phyloP scores from a whole-genome alignment of 2,329 filamentous ascomycete species.

The Geosmithia putterillii region DNA sequence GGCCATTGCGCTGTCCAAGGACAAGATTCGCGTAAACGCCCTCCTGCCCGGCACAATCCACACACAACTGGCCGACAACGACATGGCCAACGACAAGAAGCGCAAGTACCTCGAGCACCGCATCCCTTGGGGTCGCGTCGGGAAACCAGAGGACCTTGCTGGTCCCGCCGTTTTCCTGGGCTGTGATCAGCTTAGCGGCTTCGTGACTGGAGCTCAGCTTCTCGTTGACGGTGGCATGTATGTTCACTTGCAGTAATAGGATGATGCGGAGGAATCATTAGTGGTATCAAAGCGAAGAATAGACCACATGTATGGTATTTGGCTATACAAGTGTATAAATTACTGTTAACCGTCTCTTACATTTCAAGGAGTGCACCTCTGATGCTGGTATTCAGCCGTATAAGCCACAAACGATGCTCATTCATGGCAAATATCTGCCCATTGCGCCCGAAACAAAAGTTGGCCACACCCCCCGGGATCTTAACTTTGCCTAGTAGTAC shows the following conservation, averaged over 20 bases:
- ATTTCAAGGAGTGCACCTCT: background rate
- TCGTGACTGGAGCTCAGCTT: slow-evolving; percentile 72
- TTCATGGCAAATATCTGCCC: slow-evolving; percentile 15
- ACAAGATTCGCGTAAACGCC: slow-evolving; percentile 73
- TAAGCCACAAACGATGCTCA: background rate
- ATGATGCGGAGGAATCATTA: no score
- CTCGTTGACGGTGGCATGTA: slow-evolving; percentile 82
- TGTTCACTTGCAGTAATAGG: slow-evolving; percentile 80
- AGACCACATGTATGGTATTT: no score
- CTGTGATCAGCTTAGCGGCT: slow-evolving; percentile 64
- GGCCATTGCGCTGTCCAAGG: slow-evolving; percentile 64
- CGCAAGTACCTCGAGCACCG: slow-evolving; percentile 66
- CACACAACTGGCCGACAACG: slow-evolving; percentile 75
- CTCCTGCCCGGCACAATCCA: slow-evolving; percentile 72
- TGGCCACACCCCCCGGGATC: slow-evolving; percentile 28
- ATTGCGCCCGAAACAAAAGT: slow-evolving; percentile 30
- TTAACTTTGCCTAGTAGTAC: slow-evolving; percentile 44
- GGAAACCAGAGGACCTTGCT: slow-evolving; percentile 59
- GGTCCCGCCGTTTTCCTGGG: slow-evolving; percentile 80
- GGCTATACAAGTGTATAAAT: no score
- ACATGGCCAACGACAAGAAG: slow-evolving; percentile 61
- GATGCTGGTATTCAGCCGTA: background rate
- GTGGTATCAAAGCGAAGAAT: no score
- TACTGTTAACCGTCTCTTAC: no score
- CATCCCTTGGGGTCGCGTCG: slow-evolving; percentile 68